Percentiles rank a stretch among this genome's conserved stretches.
phyloP scores from a whole-genome alignment of 2,329 filamentous ascomycete genomes.

The Penicillium sp. region DNA sequence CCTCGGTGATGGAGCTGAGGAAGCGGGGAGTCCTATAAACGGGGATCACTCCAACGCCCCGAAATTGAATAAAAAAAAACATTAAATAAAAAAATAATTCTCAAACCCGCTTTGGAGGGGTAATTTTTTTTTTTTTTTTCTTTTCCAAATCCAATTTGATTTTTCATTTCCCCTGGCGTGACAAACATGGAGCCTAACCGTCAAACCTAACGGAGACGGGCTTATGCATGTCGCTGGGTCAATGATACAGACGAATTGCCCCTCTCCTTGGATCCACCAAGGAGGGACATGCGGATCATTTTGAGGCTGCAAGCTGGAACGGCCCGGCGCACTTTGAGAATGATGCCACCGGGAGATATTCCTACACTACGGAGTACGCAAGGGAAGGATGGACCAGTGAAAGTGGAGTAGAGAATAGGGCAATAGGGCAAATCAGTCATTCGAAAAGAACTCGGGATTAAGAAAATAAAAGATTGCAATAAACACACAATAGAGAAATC shows the following conservation, averaged over 20 bases:
- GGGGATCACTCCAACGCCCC: slow-evolving; percentile 25
- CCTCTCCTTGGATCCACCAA: slow-evolving; percentile 11
- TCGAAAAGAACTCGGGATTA: no score
- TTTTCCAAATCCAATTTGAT: slow-evolving; percentile 5
- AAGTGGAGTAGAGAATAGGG: no score
- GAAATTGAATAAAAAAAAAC: slow-evolving; percentile 1
- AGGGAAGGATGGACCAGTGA: no score
- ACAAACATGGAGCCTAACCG: slow-evolving; percentile 36
- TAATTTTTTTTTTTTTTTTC: slow-evolving; percentile 6
- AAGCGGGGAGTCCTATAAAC: slow-evolving; percentile 38
- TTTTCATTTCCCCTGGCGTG: slow-evolving; percentile 17
- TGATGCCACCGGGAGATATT: slow-evolving; percentile 28
- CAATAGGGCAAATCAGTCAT: slow-evolving; percentile 1
- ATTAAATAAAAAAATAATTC: slow-evolving; percentile 3
- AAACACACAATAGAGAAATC: no score
- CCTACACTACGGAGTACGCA: slow-evolving; percentile 9
- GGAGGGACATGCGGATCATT: slow-evolving; percentile 39
- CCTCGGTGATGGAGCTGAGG: slow-evolving; percentile 26
- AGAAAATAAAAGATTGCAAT: no score
- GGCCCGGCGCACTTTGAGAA: slow-evolving; percentile 42
- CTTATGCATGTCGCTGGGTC: slow-evolving; percentile 37
- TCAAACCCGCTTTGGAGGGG: background rate
- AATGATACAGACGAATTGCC: slow-evolving; percentile 28
- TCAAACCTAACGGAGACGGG: slow-evolving; percentile 32
- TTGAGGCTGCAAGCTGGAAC: slow-evolving; percentile 44